Evolutionary conservation across 805 yeast species (phyloP).

Genomic region (Yamadazyma laniorum): DNA sequence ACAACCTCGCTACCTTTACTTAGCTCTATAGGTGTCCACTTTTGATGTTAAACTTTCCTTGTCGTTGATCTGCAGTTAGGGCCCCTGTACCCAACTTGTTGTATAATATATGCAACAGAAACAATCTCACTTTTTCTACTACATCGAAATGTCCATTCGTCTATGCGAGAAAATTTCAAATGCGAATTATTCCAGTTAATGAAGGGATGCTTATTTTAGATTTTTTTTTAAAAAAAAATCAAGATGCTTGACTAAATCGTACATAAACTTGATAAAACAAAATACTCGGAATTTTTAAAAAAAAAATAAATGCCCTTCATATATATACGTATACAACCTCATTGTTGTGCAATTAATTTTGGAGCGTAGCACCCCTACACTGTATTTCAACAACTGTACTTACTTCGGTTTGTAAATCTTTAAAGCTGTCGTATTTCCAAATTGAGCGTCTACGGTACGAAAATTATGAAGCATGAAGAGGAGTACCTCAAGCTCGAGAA

Average conservation of each 20-base stretch:
- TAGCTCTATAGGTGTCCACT: too few relatives aligned
- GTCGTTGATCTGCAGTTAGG: not conserved
- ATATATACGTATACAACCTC: too few relatives aligned
- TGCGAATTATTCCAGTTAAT: not conserved
- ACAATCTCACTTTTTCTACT: not conserved
- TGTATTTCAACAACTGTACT: not conserved
- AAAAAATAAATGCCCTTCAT: too few relatives aligned
- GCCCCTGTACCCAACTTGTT: too few relatives aligned
- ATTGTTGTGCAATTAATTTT: too few relatives aligned
- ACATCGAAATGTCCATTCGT: slow-evolving; percentile 1
- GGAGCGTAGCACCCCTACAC: too few relatives aligned
- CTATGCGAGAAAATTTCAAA: slow-evolving; percentile 4
- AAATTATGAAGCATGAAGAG: slow-evolving; percentile 6
- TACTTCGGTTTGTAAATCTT: not conserved
- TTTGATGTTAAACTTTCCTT: not conserved
- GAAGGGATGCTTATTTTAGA: not conserved
- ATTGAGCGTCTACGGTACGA: slow-evolving; percentile 4
- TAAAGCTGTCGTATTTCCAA: not conserved
- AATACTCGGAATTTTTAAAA: not conserved
- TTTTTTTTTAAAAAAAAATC: not conserved
- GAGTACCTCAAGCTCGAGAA: not conserved
- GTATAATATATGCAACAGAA: not conserved
- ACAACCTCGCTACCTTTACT: too few relatives aligned
- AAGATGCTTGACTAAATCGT: not conserved
- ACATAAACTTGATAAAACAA: not conserved